Evolutionary conservation across 352 stramenopile genomes (phyloP), one percentile per base, ranked within the genome.

Genomic region (Pythium phragmiticola): DNA sequence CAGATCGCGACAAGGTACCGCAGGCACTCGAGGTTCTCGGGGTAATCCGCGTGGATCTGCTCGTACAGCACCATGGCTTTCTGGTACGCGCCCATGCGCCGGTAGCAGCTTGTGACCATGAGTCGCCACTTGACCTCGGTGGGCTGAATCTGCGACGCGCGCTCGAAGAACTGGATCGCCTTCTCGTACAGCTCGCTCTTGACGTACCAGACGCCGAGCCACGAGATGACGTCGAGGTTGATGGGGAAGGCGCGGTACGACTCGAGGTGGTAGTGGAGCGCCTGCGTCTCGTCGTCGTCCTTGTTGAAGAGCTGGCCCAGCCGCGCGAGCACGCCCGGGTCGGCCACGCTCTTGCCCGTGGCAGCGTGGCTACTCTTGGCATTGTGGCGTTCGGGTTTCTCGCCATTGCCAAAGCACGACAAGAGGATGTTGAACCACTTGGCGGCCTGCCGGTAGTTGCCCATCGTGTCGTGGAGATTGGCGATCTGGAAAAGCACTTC

Each of bases 141-240:
- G 14, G 96, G 95, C 60, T 99, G 88, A 51, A 99, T 97, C 60
- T 98, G 82, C 45, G 89, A 88, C 56, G 96, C 96, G 26, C 92
- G 82, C 66, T 98, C 84, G 59, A 99, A 99, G 71, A 98, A 99
- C 50, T 96, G 78, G 50, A 99, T 98, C 11, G 92, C 94, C 69
- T 98, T 98, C 67, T 98, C 95, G 70, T 98, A 99, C 68, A 98
- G 80, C 66, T 99, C 94, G 37, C 89, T 93, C 72, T 98, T 98
- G 61, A 99, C 94, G 66, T 98, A 99, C 94, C 94, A 98, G 17
- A 98, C 90, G 17, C 94, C 96, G 43, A 99, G 88, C 93, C 92
- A 98, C 12, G 86, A 96, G 57, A 99, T 98, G 42, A 98, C 93
- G 68, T 99, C 95, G 26, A 99, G 75, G 71, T 99, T 98, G 56